Conservation (phyloP, 192 early-diverging fungal genomes). For the Coemansia sp. region DNA sequence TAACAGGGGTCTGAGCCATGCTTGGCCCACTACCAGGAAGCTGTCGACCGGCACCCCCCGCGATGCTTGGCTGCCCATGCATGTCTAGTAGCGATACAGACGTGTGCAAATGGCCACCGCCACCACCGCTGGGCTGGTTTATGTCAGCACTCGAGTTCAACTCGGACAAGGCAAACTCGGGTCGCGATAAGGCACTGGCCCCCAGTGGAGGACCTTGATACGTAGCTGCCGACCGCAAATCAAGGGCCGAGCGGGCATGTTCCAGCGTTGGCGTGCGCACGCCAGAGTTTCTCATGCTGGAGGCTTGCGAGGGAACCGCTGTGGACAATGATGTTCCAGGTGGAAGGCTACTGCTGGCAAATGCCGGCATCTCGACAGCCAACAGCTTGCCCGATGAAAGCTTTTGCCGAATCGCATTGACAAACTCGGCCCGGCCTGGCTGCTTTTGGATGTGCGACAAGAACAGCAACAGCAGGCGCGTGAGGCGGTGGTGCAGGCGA, state of each 20-base stretch:
- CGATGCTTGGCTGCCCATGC: neutral
- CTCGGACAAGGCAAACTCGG: neutral
- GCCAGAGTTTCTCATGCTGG: slow-evolving; percentile 35
- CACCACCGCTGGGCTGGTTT: neutral
- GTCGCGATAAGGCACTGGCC: neutral
- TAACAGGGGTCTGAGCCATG: neutral
- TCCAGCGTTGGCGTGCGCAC: slow-evolving; percentile 22
- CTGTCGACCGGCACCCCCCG: neutral
- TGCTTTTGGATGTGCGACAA: slow-evolving; percentile 54
- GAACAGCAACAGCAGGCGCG: slow-evolving; percentile 50
- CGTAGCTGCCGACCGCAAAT: slow-evolving; percentile 16
- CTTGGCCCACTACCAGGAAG: neutral
- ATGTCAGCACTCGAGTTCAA: neutral
- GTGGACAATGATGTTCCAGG: slow-evolving; percentile 6
- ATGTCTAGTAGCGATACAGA: neutral
- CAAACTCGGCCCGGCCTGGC: slow-evolving; percentile 52
- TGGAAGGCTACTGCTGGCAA: slow-evolving; percentile 12
- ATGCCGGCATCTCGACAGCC: slow-evolving; percentile 40
- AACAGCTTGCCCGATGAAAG: slow-evolving; percentile 45
- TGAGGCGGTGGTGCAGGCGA: slow-evolving; percentile 46
- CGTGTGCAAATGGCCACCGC: neutral
- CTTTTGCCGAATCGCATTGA: slow-evolving; percentile 47
- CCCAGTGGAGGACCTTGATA: neutral
- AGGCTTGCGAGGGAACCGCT: slow-evolving; percentile 29
- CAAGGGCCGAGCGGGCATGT: slow-evolving; percentile 36